Conservation (phyloP, 2,329 filamentous ascomycete genomes). For the Pochonia chlamydosporia region DNA sequence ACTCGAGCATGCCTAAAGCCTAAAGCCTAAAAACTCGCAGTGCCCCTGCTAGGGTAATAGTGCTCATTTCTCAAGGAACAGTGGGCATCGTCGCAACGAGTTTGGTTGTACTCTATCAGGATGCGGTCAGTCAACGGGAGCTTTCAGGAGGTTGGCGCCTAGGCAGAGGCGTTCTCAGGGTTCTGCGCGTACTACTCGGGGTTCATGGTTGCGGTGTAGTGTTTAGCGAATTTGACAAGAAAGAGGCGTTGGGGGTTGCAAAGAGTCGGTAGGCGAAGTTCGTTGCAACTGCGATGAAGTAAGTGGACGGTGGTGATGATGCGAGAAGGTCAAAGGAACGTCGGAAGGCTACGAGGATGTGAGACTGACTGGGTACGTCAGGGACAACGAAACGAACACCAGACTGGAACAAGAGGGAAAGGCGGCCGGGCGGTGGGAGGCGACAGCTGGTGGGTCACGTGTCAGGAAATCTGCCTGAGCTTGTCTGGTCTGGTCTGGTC, state of each 20-base stretch:
- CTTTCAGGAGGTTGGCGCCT: constrained; percentile 25
- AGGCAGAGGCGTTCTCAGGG: constrained; percentile 17
- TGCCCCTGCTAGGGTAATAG: neutral
- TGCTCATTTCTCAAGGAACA: neutral
- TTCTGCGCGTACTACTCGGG: constrained; percentile 73
- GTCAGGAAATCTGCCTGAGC: no score
- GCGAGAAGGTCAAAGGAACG: constrained; percentile 19
- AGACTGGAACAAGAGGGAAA: no score
- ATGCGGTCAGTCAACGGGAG: constrained; percentile 6
- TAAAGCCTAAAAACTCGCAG: neutral
- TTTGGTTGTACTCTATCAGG: constrained; percentile 4
- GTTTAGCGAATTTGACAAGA: constrained; percentile 8
- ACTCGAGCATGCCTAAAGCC: no score
- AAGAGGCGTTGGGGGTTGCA: constrained; percentile 4
- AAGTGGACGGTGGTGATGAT: constrained; percentile 18
- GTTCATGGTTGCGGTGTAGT: constrained; percentile 65
- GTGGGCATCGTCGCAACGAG: neutral
- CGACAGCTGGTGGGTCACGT: constrained; percentile 23
- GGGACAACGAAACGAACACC: constrained; percentile 22
- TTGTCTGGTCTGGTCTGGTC: no score
- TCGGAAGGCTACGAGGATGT: constrained; percentile 11
- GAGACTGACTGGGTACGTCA: constrained; percentile 27
- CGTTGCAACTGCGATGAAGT: constrained; percentile 12
- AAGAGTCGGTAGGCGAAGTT: neutral
- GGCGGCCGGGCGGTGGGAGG: constrained; percentile 13